Conservation (phyloP, 2,329 filamentous ascomycete species). For the Scedosporium aurantiacum region DNA sequence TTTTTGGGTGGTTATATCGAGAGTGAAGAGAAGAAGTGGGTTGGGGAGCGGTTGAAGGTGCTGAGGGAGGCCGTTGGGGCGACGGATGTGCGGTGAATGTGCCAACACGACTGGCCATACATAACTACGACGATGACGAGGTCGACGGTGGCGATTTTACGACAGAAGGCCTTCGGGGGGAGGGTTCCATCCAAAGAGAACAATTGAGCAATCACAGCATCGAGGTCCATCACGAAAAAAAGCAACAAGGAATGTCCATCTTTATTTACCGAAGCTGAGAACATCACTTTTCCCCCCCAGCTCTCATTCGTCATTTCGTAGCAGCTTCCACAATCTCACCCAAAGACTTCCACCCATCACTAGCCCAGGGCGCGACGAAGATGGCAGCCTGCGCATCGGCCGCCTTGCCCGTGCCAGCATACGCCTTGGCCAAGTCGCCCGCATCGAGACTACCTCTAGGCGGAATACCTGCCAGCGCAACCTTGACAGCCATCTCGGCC, state of each 20-base stretch:
- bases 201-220: not conserved
- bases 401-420: conserved; percentile 59
- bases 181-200: no score
- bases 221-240: no score
- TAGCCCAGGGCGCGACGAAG: conserved; percentile 71
- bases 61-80: conserved; percentile 49
- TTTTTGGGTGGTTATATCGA: conserved; percentile 85
- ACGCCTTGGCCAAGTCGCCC: conserved; percentile 59
- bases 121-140: not conserved
- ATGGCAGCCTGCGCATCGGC: conserved; percentile 68
- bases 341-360: conserved; percentile 52
- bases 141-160: no score
- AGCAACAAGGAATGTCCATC: no score
- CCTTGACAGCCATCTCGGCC: conserved; percentile 59
- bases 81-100: not conserved
- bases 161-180: no score
- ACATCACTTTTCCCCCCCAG: not conserved
- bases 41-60: conserved; percentile 55
- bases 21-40: conserved; percentile 67
- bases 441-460: conserved; percentile 59
- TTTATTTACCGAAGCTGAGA: no score
- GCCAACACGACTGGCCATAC: not conserved
- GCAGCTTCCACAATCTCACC: conserved; percentile 20
- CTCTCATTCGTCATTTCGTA: not conserved
- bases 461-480: conserved; percentile 64